Evolutionary conservation across 2,329 filamentous ascomycete genomes (phyloP), one percentile per base, ranked within the genome.

Genomic region (Dactylellina leptospora): DNA sequence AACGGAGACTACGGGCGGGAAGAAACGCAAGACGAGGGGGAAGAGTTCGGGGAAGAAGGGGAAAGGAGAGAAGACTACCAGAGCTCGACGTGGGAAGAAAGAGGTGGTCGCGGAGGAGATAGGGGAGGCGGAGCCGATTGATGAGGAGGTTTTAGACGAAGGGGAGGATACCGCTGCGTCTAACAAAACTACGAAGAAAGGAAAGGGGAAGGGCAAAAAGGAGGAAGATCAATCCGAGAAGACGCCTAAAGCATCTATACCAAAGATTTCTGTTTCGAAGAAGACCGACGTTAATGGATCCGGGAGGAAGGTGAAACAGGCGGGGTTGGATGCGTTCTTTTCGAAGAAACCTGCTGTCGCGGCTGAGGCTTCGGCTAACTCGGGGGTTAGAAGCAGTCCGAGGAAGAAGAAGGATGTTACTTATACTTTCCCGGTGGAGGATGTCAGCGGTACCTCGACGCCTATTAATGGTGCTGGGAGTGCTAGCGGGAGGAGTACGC

Each of bases 321-420:
- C 59, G 9, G 68, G 68, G 1, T 30, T 72, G 22, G 68, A 72
- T 23, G 45, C 68, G 25, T 72, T 72, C 30, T 72, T 72, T 23
- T 54, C 59, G 22, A 72, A 72, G 53, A 72, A 72, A 44, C 53
- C 59, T 1, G 53, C 36, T 1, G 38, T 58, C 1, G 28, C 53
- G 18, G 53, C 36, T 1, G 38, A 53, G 1, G 28, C 53, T 13
- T 13, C 50, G 2, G 38, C 38, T 3, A 38, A 27, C 9, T 47
- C 59, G 3, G 59, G 68, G 2, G 68, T 72, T 51, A 63, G 68
- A 33, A 72, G 68, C 50, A 72, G 68, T 40, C 68, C 68, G 30
- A 64, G 68, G n/a, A 72, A 72, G 48, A 63, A 30, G 25, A 64
- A 64, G 47, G 68, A 72, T 5, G 9, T 42, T 10, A 40, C 9